Evolutionary conservation across 2,329 filamentous ascomycete genomes (phyloP), one percentile per base, ranked within the genome.

Genomic region (Exophiala lecanii-corni): DNA sequence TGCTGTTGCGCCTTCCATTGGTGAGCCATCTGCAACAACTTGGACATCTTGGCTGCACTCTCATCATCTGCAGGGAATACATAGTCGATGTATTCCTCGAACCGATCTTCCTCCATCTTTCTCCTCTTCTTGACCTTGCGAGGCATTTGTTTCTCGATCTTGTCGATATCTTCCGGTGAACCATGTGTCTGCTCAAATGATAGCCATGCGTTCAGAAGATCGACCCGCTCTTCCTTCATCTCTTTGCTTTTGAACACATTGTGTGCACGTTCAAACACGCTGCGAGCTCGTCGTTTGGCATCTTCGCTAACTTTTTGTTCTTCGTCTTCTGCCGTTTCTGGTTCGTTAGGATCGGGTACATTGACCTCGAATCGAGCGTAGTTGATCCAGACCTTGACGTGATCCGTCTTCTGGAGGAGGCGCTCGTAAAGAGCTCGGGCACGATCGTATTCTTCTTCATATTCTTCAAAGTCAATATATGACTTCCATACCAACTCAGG

Each of bases 281-380:
- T 79, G 55, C 92, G 81, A 3, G 91, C 89, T 35, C 89, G 81
- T 10, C 70, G 68, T 71, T 94, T 96, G 53, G 91, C 89, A 46
- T 82, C 82, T 16, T 92, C 87, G 65, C 84, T 88, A 59, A 94
- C 77, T 2, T 74, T 70, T 31, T 66, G 66, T 44, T 75, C 76
- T 34, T 76, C 75, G 67, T 82, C 68, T 15, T 77, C 71, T 2
- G 73, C 73, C 7, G 75, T 75, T 16, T 76, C 81, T 31, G 84
- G 78, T 39, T 79, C 79, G 15, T 78, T 73, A 9, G 72, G 77
- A 44, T 94, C 89, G 33, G 89, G 88, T 0, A 95, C 82, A 62
- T 92, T 91, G 70, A 97, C 87, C 67, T 98, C 92, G 60, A 98
- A 97, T 64, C 94, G 86, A n/a, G 92, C 92, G 68, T 91, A 98